Evolutionary conservation across 2,329 filamentous ascomycete genomes (phyloP).

Genomic region (Byssothecium circinans): DNA sequence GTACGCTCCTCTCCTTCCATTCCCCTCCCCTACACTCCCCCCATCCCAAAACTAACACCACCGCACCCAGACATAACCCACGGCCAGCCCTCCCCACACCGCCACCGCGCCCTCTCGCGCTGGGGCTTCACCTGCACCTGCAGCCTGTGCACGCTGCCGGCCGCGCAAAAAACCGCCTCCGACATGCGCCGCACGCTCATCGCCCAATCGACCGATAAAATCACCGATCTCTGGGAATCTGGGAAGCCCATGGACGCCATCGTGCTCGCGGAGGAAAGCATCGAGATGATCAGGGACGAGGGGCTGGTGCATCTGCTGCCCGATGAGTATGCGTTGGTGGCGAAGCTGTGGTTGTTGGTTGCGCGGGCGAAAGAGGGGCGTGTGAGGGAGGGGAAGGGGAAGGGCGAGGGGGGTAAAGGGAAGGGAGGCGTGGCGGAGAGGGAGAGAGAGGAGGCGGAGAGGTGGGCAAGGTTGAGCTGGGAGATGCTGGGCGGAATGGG

Average conservation of each 20-base stretch:
- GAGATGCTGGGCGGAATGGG: conserved; percentile 14
- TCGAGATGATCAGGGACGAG: conserved; percentile 21
- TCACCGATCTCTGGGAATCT: conserved; percentile 8
- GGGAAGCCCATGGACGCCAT: conserved; percentile 13
- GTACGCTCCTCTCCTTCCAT: conserved; percentile 4
- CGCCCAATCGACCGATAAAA: conserved; percentile 5
- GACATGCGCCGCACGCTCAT: conserved; percentile 22
- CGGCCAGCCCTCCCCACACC: conserved; percentile 12
- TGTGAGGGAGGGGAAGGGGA: background rate
- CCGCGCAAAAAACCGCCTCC: conserved; percentile 7
- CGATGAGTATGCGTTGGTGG: conserved; percentile 22
- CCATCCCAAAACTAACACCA: background rate
- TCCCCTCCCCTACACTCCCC: background rate
- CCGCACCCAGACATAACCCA: conserved; percentile 17
- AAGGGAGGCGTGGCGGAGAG: background rate
- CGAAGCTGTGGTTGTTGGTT: conserved; percentile 14
- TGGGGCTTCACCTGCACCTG: conserved; percentile 33
- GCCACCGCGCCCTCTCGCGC: conserved; percentile 12
- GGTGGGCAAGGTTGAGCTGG: conserved; percentile 9
- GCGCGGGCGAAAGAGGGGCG: background rate
- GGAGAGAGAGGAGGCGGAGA: conserved; percentile 14
- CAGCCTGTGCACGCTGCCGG: conserved; percentile 14
- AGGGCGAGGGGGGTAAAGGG: background rate
- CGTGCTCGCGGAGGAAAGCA: conserved; percentile 9
- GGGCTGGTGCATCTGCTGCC: conserved; percentile 14